A percentile compares a stretch with the other conserved stretches of the same genome.
These are phyloP conservation scores for Penicillium flavigenum DNA, from an alignment of 495 filamentous ascomycete species.

Conservation along the genomic window DNA sequence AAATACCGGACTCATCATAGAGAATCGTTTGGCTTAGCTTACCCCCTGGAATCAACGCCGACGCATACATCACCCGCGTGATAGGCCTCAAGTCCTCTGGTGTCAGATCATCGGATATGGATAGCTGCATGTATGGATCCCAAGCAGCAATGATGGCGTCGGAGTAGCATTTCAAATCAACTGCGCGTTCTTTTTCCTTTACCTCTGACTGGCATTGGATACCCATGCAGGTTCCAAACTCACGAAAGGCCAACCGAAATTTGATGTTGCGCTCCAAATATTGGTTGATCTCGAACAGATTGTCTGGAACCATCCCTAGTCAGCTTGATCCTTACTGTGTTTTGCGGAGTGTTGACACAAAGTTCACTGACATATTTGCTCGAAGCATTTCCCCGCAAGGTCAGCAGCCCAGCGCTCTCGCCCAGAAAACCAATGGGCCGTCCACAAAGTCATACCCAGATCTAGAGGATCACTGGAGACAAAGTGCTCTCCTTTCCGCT, in stretches of 20 bases:
- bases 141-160: constrained; percentile 53
- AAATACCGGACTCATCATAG: neutral
- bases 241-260: constrained; percentile 59
- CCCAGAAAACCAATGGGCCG: constrained; percentile 55
- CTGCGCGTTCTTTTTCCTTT: constrained; percentile 42
- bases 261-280: constrained; percentile 42
- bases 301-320: constrained; percentile 25
- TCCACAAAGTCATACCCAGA: constrained; percentile 67
- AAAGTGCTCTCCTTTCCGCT: constrained; percentile 46
- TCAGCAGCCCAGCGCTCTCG: constrained; percentile 53
- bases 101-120: constrained; percentile 28
- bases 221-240: constrained; percentile 61
- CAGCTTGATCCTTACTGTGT: neutral
- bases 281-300: constrained; percentile 42
- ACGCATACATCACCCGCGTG: constrained; percentile 65
- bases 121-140: constrained; percentile 47
- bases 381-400: constrained; percentile 46
- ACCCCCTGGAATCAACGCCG: constrained; percentile 63
- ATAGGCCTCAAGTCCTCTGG: constrained; percentile 57
- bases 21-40: constrained; percentile 43
- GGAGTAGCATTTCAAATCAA: constrained; percentile 40
- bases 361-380: constrained; percentile 40
- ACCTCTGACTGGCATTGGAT: constrained; percentile 50
- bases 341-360: neutral
- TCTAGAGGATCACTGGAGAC: constrained; percentile 58